Conservation (phyloP, 2,329 filamentous ascomycete species). For the Cercospora canescens region DNA sequence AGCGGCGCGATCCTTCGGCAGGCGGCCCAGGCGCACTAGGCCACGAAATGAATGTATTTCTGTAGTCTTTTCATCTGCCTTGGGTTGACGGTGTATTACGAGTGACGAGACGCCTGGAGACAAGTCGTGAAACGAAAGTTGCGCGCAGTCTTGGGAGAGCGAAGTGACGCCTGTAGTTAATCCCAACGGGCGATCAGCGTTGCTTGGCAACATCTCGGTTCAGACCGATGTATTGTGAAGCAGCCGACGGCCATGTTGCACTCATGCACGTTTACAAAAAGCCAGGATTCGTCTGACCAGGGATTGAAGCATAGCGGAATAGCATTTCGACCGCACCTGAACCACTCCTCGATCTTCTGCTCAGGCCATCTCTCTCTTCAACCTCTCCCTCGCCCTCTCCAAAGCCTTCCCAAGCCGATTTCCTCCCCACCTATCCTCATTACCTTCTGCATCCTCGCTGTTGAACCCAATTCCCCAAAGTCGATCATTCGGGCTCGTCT, state of each 20-base stretch:
- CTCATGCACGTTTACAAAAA: background rate
- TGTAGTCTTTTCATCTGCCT: background rate
- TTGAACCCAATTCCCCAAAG: constrained; percentile 40
- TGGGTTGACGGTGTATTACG: background rate
- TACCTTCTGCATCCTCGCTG: constrained; percentile 32
- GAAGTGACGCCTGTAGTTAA: background rate
- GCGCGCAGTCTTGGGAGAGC: too few relatives aligned
- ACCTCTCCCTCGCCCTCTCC: constrained; percentile 36
- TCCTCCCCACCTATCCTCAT: constrained; percentile 34
- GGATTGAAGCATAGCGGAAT: too few relatives aligned
- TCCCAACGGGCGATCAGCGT: background rate
- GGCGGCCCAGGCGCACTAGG: background rate
- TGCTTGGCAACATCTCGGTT: background rate
- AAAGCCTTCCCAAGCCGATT: constrained; percentile 38
- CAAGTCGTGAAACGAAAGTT: too few relatives aligned
- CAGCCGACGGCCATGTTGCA: background rate
- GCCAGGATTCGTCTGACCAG: background rate
- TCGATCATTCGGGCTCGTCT: constrained; percentile 39
- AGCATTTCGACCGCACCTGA: too few relatives aligned
- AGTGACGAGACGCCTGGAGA: background rate
- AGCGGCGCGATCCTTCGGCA: background rate
- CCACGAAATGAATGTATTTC: background rate
- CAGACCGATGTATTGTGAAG: background rate
- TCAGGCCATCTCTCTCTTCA: constrained; percentile 1
- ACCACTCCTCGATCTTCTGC: background rate